Conservation (phyloP, 108 stramenopile genomes). For the Discostella stelligeroides region DNA sequence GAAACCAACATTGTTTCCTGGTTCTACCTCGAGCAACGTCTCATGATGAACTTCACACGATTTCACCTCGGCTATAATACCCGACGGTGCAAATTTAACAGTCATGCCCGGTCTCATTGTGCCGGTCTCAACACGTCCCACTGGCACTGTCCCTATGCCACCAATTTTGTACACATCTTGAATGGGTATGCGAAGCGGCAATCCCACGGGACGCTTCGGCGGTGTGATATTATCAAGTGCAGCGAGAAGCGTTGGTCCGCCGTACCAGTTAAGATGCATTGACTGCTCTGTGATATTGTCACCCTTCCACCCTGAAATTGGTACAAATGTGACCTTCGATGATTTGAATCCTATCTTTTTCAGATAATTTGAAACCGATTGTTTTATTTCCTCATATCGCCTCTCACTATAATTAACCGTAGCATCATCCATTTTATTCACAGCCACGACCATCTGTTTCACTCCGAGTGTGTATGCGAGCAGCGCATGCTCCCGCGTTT, state of each 20-base stretch:
- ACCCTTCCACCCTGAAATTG: conserved; percentile 94
- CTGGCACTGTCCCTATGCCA: conserved; percentile 89
- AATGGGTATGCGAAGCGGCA: conserved; percentile 89
- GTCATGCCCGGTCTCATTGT: conserved; percentile 79
- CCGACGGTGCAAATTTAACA: conserved; percentile 74
- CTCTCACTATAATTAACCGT: conserved; percentile 83
- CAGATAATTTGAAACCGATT: conserved; percentile 62
- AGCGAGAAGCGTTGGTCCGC: conserved; percentile 92
- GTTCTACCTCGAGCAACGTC: conserved; percentile 68
- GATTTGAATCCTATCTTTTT: conserved; percentile 74
- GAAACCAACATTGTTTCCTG: conserved; percentile 93
- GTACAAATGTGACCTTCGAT: conserved; percentile 88
- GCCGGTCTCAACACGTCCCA: conserved; percentile 89
- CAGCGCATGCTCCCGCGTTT: conserved; percentile 95
- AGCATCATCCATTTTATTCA: conserved; percentile 97
- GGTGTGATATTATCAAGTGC: conserved; percentile 87
- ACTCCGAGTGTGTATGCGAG: conserved; percentile 97
- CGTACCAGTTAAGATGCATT: conserved; percentile 90
- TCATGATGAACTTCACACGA: conserved; percentile 95
- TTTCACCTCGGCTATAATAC: conserved; percentile 79
- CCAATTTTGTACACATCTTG: conserved; percentile 94
- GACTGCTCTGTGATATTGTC: conserved; percentile 93
- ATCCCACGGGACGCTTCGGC: conserved; percentile 87
- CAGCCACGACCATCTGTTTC: conserved; percentile 93
- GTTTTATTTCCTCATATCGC: conserved; percentile 89